Evolutionary conservation across 1,139 yeast species (phyloP), one percentile per base, ranked within the genome.

Genomic region (Scheffersomyces titani): DNA sequence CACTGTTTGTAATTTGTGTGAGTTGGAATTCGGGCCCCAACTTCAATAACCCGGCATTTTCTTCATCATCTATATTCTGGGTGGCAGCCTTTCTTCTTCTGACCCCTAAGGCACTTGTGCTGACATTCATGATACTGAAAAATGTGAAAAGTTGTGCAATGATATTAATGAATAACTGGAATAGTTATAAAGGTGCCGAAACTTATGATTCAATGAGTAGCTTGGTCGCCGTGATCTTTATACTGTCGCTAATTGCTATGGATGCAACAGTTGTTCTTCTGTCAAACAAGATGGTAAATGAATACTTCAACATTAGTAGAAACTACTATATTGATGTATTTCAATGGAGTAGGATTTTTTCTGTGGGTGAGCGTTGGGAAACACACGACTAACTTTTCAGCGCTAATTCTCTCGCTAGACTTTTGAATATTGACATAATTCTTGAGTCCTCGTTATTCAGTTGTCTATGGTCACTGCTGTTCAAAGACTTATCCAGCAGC

Each of bases 11-110:
- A 53, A 89, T 77, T 71, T 92, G 98, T 51, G 84, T 83, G 57
- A 89, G 75, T 66, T 89, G 96, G 70, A 94, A 94, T 75, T 94
- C 98, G 30, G 97, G 94, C 5, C 99, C 99, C 55, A 94, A 81
- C 68, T 90, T 90, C 65, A 94, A 80, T 54, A 85, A 83, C 0
- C 97, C 87, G 0, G 98, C 94, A 68, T 94, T 96, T 70, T 94
- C 98, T 67, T 93, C 98, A 61, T 84, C 87, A 55, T 89, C 93
- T 51, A 89, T 88, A 56, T 83, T 81, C 57, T 86, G 87, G 57
- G 86, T 84, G 49, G 81, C 73, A 19, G 83, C 80, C 60, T 81
- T 81, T 69, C 92, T 82, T 71, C 92, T 84, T 71, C 92, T 85
- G 53, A 90, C 92, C 47, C 93, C 94, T 55, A 92, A 84, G 11